Conservation (phyloP, 805 yeast species). For the Nakazawaea peltata region DNA sequence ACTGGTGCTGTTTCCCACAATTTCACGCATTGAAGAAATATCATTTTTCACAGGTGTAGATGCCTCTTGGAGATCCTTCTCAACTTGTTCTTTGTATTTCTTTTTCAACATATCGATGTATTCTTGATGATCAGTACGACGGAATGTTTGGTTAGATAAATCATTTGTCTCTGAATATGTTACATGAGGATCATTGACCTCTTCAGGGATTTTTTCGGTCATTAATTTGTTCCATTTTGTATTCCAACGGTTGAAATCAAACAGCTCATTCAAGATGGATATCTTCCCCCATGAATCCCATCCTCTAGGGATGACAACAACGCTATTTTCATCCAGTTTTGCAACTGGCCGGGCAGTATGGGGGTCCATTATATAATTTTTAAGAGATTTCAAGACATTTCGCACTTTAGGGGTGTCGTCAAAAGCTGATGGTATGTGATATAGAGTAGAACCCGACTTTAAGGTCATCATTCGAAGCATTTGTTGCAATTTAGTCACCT, state of each 20-base stretch:
- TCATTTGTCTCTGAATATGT: too few relatives aligned
- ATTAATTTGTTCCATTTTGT: too few relatives aligned
- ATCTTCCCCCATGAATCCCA: conserved; percentile 50
- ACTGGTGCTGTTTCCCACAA: conserved; percentile 1
- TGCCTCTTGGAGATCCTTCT: conserved; percentile 10
- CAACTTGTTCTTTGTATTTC: conserved; percentile 3
- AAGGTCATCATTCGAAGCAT: conserved; percentile 3
- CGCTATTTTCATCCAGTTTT: conserved; percentile 13
- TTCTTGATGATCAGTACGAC: too few relatives aligned
- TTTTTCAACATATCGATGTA: too few relatives aligned
- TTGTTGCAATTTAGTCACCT: conserved; percentile 8
- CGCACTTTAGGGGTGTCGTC: too few relatives aligned
- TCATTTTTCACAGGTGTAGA: background rate
- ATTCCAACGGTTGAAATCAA: conserved; percentile 22
- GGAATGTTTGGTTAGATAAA: too few relatives aligned
- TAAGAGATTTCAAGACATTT: too few relatives aligned
- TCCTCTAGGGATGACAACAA: conserved; percentile 33
- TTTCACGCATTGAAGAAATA: background rate
- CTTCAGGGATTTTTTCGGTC: too few relatives aligned
- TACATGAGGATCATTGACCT: too few relatives aligned
- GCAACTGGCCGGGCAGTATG: too few relatives aligned
- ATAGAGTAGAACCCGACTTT: conserved; percentile 4
- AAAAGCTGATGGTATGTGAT: too few relatives aligned
- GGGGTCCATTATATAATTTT: too few relatives aligned
- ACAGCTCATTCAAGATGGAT: conserved; percentile 24